Evolutionary conservation across 352 stramenopile species (phyloP), one percentile per base, ranked within the genome.

Genomic region (Phytophthora citricola): DNA sequence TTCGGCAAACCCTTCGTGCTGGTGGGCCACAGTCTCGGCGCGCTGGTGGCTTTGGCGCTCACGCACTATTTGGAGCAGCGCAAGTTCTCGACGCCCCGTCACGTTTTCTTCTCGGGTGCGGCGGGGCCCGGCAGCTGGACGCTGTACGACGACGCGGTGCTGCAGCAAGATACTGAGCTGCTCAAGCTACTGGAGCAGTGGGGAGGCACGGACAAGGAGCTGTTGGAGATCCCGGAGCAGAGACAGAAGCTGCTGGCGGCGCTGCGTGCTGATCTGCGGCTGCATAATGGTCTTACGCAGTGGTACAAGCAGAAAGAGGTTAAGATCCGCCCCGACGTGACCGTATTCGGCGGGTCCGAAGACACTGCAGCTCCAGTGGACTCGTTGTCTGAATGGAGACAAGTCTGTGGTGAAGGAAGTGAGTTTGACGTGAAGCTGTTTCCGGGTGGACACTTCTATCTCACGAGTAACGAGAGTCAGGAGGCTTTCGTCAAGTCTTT

Each of bases 1-100:
- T 91, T 93, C 53, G 81, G 87, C 63, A 93, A 93, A 63, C 82
- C 75, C 0, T 93, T 87, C 58, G 80, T 87, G 34, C 50, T 93
- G 26, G 38, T 87, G 24, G 85, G 85, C 50, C 85, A 93, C 69
- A 90, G 80, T 61, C 68, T 93, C 10, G 85, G 85, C n/a, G 82
- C 85, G 36, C 60, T 90, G 22, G 67, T 78, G 40, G 79, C 79
- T 39, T 65, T 93, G 10, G 81, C 75, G 32, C 68, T 93, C 34
- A 66, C 82, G 64, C 69, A 74, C 31, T 64, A 71, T 60, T 73
- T 93, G 10, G 64, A 83, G 11, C 50, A 65, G 14, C 68, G 69
- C 36, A 47, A 75, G 29, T 90, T 89, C 48, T 76, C 82, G 12
- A 67, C 77, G 31, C 85, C 82, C 15, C 75, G 71, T 10, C 81